Base-by-base conservation (phyloP, 2,329 filamentous ascomycete genomes). In the Penicillium fuscoglaucum region DNA sequence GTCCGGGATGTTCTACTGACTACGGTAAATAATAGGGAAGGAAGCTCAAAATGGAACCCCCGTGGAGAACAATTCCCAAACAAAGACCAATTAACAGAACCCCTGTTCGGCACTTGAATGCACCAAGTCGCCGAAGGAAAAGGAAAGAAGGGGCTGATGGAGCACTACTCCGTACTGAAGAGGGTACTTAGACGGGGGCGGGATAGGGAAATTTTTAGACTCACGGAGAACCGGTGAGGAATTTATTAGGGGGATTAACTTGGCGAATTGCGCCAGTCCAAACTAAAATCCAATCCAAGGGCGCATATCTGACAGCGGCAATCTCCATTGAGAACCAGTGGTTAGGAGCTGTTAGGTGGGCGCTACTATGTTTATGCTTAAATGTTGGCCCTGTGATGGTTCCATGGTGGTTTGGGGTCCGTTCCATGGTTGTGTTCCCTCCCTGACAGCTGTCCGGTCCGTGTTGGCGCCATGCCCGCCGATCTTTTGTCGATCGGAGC, bases 291-390 rank as follows among this genome's bases (percentile, higher is more conserved):
- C 29, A 37, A 37, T n/a, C 5, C 21, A 24, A 24, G n/a, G 43
- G 24, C 31, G 51, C 40, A 28, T 31, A 54, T 58, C 28, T 66
- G 63, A 65, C 61, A 66, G 64, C 62, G 61, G 61, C 56, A 48
- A 43, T 59, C 49, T 57, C 63, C 52, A 53, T 59, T 35, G 29
- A 48, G 57, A 64, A 61, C 57, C 64, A 61, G 55, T 52, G 59
- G 54, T 37, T 35, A 49, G 21, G 8, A 50, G 37, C 21, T 50
- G 15, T n/a, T 50, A 62, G 41, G 46, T 54, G 50, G 64, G 57
- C 62, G 64, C 64, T 64, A 66, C 58, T 52, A 46, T 52, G 46
- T 46, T 67, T 67, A 67, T 65, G 64, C 65, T 65, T 67, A 67
- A 67, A 60, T 60, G 28, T 35, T 57, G 51, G 17, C 41, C 24